Evolutionary conservation across 2,329 filamentous ascomycete species (phyloP).

Genomic region (Esteya vermicola): DNA sequence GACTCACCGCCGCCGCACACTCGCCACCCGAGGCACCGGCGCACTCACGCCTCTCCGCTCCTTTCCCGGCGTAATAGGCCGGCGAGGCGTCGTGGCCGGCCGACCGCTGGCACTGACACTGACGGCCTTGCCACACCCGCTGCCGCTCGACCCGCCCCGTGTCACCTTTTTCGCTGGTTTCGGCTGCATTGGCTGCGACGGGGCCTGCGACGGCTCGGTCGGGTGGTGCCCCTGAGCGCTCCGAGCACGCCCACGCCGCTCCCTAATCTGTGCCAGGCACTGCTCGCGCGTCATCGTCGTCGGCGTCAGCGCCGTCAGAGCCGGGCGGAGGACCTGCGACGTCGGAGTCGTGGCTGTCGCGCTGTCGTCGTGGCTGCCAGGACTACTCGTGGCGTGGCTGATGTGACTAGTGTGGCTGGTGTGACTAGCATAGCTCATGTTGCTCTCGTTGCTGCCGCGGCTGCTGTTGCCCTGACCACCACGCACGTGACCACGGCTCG

Average conservation of each 20-base stretch:
- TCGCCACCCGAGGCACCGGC: conserved; percentile 5
- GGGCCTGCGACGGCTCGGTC: not conserved
- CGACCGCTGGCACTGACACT: not conserved
- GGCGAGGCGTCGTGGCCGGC: not conserved
- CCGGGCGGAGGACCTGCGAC: too few relatives aligned
- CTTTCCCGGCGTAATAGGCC: conserved; percentile 1
- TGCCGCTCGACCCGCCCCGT: not conserved
- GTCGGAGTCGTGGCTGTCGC: too few relatives aligned
- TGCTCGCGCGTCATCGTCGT: conserved; percentile 60
- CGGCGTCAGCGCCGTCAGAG: conserved; percentile 47
- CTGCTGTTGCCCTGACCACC: not conserved
- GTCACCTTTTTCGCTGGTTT: not conserved
- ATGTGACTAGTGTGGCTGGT: too few relatives aligned
- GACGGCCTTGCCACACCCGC: not conserved
- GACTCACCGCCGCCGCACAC: conserved; percentile 5
- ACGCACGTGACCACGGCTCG: conserved; percentile 8
- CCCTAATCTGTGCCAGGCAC: conserved; percentile 60
- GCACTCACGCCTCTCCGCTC: conserved; percentile 10
- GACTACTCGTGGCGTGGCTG: not conserved
- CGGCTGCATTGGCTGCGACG: too few relatives aligned
- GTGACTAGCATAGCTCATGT: not conserved
- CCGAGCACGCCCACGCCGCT: conserved; percentile 55
- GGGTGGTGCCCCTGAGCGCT: conserved; percentile 30
- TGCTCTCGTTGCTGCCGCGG: not conserved
- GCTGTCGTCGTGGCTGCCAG: conserved; percentile 18